These are phyloP conservation scores for Daldinia eschscholtzii DNA, from an alignment of 2,329 filamentous ascomycete species.

Conservation along the genomic window DNA sequence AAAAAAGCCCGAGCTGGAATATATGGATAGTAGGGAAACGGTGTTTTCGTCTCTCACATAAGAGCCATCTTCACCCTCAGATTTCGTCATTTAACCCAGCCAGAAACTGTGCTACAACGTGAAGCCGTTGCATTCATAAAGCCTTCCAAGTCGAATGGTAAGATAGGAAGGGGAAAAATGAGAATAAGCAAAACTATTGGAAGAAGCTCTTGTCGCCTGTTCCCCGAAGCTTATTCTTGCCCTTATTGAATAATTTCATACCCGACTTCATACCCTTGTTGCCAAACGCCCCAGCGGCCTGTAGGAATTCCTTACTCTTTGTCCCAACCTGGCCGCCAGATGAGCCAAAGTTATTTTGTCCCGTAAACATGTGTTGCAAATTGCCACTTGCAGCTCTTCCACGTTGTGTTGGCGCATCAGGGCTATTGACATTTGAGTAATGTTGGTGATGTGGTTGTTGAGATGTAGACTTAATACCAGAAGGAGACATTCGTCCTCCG, in stretches of 20 bases:
- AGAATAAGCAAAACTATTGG: constrained; percentile 57
- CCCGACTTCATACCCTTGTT: constrained; percentile 93
- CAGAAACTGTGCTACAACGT: constrained; percentile 20
- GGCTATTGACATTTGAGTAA: constrained; percentile 64
- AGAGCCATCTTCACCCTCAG: constrained; percentile 6
- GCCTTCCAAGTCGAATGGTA: constrained; percentile 44
- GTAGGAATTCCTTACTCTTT: constrained; percentile 90
- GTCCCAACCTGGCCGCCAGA: constrained; percentile 76
- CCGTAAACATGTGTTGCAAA: constrained; percentile 51
- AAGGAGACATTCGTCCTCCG: constrained; percentile 32
- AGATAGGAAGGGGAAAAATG: constrained; percentile 52
- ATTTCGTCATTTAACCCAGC: constrained; percentile 8
- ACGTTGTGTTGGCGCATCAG: constrained; percentile 49
- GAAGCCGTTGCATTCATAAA: constrained; percentile 19
- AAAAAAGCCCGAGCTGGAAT: constrained; percentile 18
- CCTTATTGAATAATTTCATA: constrained; percentile 91
- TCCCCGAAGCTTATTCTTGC: constrained; percentile 83
- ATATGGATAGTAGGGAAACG: not conserved
- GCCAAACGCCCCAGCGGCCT: constrained; percentile 87
- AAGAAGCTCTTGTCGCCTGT: constrained; percentile 90
- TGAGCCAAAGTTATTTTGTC: constrained; percentile 63
- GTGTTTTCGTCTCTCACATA: constrained; percentile 3
- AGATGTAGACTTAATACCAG: constrained; percentile 26
- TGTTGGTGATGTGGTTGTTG: constrained; percentile 69
- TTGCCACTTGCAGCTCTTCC: constrained; percentile 49